Base-by-base conservation (phyloP, 345 rosid genomes). In the Aquilaria yunnanensis region DNA sequence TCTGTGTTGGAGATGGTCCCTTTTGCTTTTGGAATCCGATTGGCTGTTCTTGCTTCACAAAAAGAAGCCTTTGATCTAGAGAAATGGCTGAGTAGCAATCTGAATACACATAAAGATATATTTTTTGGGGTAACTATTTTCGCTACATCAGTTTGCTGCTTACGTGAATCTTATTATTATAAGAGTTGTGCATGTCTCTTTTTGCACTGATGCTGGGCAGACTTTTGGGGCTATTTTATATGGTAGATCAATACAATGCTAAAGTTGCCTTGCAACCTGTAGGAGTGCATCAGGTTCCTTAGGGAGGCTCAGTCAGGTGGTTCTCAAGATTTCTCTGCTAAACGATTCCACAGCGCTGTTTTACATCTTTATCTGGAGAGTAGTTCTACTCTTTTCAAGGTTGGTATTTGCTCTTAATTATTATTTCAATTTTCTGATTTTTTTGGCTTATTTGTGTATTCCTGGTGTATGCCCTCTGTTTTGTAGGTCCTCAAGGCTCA, bases 261-360 rank as follows among this genome's bases (percentile, higher is more conserved):
- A 56, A 57, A 57, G 34, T 66, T 61, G 4, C 54, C 11, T 2
- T 83, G 57, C 71, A 51, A 78, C 57, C 41, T 63, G 63, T 86
- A 94, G 99, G 99, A 88, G 75, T 88, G 97, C 74, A 81, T 94
- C 62, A 83, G 88, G 73, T 94, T 83, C 73, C 63, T 88, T 53
- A 86, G 77, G 86, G 92, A 81, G 70, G 76, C 83, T 46, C 95
- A 85, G 57, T 83, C 80, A 69, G 85, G 80, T 52, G 86, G 77
- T 49, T 78, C 92, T 13, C 80, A 83, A 61, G 89, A 81, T 59
- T 73, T 88, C 60, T 77, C 96, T 34, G 72, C 81, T 67, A 76
- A 70, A 67, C 78, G 79, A 70, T 82, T 80, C 64, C 78, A 77
- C 69, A 82, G 77, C 73, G 72, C 83, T 67, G 62, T 82, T 51